A percentile compares a stretch with the other conserved stretches of the same genome.
Conservation (phyloP, 2,329 filamentous ascomycete species). For the Fusarium transvaalense region DNA sequence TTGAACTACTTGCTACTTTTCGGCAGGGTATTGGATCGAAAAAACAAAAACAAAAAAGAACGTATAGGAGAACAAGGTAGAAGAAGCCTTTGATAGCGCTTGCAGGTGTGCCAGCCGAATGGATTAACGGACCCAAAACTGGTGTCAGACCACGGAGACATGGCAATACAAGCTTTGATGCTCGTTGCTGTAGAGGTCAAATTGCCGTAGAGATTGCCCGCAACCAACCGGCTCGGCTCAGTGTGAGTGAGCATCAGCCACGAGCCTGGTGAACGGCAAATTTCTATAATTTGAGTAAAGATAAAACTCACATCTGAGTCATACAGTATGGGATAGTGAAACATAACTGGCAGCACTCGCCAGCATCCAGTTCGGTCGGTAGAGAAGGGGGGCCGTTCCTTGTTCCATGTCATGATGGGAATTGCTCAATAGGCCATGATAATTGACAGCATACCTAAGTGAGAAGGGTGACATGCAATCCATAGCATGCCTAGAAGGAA, state of each 20-base stretch:
- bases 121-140: background rate
- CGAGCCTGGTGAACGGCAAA: conserved; percentile 15
- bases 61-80: background rate
- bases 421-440: background rate
- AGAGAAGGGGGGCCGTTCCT: background rate
- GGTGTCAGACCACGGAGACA: conserved; percentile 3
- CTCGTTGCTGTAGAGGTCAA: conserved; percentile 19
- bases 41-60: no score
- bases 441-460: background rate
- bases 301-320: background rate
- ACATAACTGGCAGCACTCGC: background rate
- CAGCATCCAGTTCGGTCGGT: background rate
- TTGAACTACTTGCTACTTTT: background rate
- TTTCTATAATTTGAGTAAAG: conserved; percentile 7
- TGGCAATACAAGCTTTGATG: conserved; percentile 39
- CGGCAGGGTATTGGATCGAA: background rate
- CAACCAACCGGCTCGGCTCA: conserved; percentile 21
- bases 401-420: background rate
- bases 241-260: conserved; percentile 19
- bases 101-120: background rate
- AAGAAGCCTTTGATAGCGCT: background rate
- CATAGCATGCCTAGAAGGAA: background rate
- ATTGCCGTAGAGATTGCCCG: conserved; percentile 23
- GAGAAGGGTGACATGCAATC: background rate
- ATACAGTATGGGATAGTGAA: background rate